Evolutionary conservation across 2,329 filamentous ascomycete genomes (phyloP).

Genomic region (Nannizziopsis arthrosporioides): DNA sequence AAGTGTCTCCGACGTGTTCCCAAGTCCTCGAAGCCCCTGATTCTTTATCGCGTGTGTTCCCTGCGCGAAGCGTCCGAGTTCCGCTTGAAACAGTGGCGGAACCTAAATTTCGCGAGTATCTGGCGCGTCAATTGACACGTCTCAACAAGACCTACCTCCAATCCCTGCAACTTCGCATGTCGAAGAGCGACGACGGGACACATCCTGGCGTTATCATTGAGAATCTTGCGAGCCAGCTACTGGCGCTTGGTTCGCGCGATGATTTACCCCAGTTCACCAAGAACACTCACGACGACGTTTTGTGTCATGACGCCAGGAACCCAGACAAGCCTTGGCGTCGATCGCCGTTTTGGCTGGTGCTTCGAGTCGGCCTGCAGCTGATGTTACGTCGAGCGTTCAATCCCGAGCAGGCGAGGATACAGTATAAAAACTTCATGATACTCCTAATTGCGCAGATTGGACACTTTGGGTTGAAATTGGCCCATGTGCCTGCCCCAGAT

Average conservation of each 20-base stretch:
- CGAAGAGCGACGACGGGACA: too few relatives aligned
- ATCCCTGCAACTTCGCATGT: too few relatives aligned
- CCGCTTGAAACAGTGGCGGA: conserved; percentile 16
- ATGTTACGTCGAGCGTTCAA: conserved; percentile 16
- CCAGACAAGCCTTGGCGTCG: conserved; percentile 37
- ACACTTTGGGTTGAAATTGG: conserved; percentile 13
- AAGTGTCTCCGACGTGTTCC: conserved; percentile 31
- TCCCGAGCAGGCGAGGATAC: conserved; percentile 8
- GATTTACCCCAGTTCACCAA: conserved; percentile 33
- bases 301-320: conserved; percentile 24
- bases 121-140: conserved; percentile 24
- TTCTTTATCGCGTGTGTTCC: conserved; percentile 35
- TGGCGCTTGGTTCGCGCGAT: conserved; percentile 27
- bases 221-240: conserved; percentile 36
- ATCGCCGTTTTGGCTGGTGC: conserved; percentile 44
- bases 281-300: conserved; percentile 42
- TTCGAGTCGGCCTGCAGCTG: conserved; percentile 41
- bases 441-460: conserved; percentile 36
- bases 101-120: conserved; percentile 18
- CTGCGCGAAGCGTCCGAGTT: conserved; percentile 24
- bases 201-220: conserved; percentile 43
- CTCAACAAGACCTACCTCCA: too few relatives aligned
- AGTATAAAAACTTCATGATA: conserved; percentile 45
- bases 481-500: conserved; percentile 19
- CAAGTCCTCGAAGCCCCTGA: conserved; percentile 28